These are phyloP conservation scores for Ustilago shanxiensis DNA, from an alignment of 1,284 basidiomycete genomes.

Conservation along the genomic window DNA sequence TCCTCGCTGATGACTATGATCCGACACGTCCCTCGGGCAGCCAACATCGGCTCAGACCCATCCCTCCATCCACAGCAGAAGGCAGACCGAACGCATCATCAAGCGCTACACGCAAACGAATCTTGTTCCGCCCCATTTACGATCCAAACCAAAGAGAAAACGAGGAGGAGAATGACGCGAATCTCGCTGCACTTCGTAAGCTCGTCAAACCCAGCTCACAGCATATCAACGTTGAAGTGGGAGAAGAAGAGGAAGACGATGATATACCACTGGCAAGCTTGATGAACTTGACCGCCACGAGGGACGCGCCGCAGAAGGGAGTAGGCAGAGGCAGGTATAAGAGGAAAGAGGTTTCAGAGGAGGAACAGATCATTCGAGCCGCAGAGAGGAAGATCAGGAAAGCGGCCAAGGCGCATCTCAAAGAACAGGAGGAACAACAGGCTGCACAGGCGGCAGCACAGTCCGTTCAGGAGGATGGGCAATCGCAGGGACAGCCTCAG, in stretches of 20 bases:
- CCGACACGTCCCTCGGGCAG: constrained; percentile 12
- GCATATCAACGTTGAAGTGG: background rate
- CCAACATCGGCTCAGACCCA: constrained; percentile 29
- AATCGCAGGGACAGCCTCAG: background rate
- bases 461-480: background rate
- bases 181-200: constrained; percentile 3
- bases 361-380: constrained; percentile 26
- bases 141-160: constrained; percentile 26
- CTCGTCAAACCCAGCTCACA: background rate
- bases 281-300: constrained; percentile 4
- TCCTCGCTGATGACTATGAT: constrained; percentile 34
- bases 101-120: constrained; percentile 14
- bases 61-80: constrained; percentile 5
- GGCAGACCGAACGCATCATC: constrained; percentile 5
- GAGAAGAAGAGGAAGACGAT: background rate
- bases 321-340: constrained; percentile 26
- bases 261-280: background rate
- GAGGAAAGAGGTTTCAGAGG: constrained; percentile 14
- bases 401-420: constrained; percentile 17
- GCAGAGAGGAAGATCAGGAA: constrained; percentile 32
- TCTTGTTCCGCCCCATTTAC: constrained; percentile 40
- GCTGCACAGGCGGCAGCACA: background rate
- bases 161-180: background rate
- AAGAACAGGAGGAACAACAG: constrained; percentile 12
- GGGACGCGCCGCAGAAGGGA: background rate